These are phyloP conservation scores for Elongisporangium anandrum DNA, from an alignment of 352 stramenopile species.

Conservation along the genomic window DNA sequence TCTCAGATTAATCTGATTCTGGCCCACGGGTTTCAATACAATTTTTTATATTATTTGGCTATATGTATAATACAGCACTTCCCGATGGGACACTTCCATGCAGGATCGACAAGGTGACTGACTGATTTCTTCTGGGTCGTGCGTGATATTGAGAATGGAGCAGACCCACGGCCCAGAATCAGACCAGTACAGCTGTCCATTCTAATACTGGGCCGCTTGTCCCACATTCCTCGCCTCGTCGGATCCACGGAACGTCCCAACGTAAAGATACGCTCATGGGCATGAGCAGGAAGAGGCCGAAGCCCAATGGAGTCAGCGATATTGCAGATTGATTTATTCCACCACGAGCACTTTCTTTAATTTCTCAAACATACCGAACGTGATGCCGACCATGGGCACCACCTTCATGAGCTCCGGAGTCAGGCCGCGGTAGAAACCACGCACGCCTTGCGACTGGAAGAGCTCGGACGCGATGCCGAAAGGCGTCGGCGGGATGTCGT, in stretches of 20 bases:
- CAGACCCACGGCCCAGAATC: not conserved
- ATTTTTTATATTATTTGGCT: not conserved
- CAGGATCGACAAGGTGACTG: not conserved
- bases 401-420: conserved; percentile 96
- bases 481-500: conserved; percentile 65
- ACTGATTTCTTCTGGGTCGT: too few relatives aligned
- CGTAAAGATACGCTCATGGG: not conserved
- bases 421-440: conserved; percentile 87
- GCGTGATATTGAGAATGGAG: not conserved
- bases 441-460: conserved; percentile 60
- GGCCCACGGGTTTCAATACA: not conserved
- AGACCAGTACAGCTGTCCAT: not conserved
- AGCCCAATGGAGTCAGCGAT: not conserved
- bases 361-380: conserved; percentile 94
- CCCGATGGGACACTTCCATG: too few relatives aligned
- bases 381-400: conserved; percentile 96
- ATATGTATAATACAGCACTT: not conserved
- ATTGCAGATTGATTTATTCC: conserved; percentile 18
- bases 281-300: too few relatives aligned
- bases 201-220: too few relatives aligned
- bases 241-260: not conserved
- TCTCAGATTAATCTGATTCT: not conserved
- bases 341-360: conserved; percentile 89
- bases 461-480: conserved; percentile 72
- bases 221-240: not conserved